Conservation (phyloP, 2,329 filamentous ascomycete genomes). For the Ceratocystis variospora region DNA sequence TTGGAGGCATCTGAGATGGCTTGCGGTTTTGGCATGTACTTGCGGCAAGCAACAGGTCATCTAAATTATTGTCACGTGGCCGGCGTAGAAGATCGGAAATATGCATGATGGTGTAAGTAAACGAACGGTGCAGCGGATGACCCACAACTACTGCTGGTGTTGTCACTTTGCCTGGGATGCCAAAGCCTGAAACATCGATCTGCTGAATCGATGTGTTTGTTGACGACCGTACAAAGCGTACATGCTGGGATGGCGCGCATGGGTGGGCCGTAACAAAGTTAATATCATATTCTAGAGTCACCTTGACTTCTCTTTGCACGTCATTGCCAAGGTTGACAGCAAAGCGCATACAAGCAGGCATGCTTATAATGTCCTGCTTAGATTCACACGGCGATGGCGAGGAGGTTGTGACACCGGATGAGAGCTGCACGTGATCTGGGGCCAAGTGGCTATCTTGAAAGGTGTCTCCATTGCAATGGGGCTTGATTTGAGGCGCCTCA, state of each 20-base stretch:
- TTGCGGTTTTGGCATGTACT: constrained; percentile 25
- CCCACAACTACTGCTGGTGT: constrained; percentile 40
- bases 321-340: constrained; percentile 26
- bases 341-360: constrained; percentile 28
- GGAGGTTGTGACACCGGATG: constrained; percentile 22
- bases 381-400: constrained; percentile 13
- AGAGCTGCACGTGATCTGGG: constrained; percentile 11
- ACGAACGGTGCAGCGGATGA: constrained; percentile 50
- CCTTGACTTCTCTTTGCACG: constrained; percentile 23
- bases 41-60: constrained; percentile 31
- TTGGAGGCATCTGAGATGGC: constrained; percentile 23
- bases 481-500: constrained; percentile 29
- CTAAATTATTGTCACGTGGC: constrained; percentile 31
- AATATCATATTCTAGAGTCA: constrained; percentile 42
- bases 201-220: constrained; percentile 47
- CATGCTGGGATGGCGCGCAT: constrained; percentile 43
- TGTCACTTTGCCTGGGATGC: constrained; percentile 30
- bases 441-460: background rate
- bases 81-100: constrained; percentile 42
- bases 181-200: constrained; percentile 37
- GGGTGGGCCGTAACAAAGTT: constrained; percentile 54
- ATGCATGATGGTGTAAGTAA: constrained; percentile 46
- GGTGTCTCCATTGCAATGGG: background rate
- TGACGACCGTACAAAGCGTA: constrained; percentile 45
- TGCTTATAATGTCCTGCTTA: background rate